Evolutionary conservation across 1,284 basidiomycete species (phyloP), one percentile per base, ranked within the genome.

Genomic region (Sporisorium exsertum): DNA sequence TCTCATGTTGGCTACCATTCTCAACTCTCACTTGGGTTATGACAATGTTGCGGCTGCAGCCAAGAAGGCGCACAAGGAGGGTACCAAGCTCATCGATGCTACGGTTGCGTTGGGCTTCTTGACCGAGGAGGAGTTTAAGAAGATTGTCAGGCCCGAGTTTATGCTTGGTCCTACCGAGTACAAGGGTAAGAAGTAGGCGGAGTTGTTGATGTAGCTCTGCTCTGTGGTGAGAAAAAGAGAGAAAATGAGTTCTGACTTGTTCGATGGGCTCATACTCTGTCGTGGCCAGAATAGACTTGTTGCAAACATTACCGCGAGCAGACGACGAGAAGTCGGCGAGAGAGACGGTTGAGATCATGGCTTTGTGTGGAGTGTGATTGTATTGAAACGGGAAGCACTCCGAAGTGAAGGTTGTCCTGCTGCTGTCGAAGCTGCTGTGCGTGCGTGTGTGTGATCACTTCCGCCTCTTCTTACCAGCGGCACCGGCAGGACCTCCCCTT

Each of bases 11-110:
- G 95, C 95, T 13, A 97, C 95, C 22, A 94, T 95, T 84, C 87
- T 97, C 68, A 97, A 97, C 89, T 91, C 90, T 81, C 92, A 94
- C 84, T 89, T 97, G 65, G 95, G 95, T 68, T 97, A 96, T 86
- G 95, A 97, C 88, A 96, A 97, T 87, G 96, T 98, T 49, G 97
- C 97, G 57, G 95, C 94, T 87, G 95, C 94, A 79, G 97, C 97
- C 45, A 99, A 99, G 90, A 99, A 99, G 87, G 97, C 97, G 16
- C 97, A 99, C 89, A 95, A 93, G 87, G 95, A 99, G 87, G 97
- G 95, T 26, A 93, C 92, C 54, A 99, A 96, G 55, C 86, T 99
- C 85, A 97, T 97, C 88, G 93, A 95, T 87, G 94, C 96, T 46
- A 95, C 95, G 8, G 91, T 98, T 37, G 87, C 91, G 29, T 90